Evolutionary conservation across 139 green algal species (phyloP).

Genomic region (Desmodesmus armatus): DNA sequence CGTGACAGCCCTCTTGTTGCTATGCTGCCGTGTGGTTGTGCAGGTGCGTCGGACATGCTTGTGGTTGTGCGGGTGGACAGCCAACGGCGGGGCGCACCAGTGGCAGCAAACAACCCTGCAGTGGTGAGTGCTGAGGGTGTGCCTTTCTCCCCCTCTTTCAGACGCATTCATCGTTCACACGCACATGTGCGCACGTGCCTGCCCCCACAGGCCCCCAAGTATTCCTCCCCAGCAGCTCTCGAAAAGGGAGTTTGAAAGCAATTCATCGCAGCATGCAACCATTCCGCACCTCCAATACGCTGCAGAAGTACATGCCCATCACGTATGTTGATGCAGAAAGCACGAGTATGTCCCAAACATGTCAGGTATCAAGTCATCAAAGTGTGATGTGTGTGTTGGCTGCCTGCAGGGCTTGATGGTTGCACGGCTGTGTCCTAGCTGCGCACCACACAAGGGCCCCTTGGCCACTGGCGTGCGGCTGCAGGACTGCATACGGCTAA

Average conservation of each 20-base stretch:
- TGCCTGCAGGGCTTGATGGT: too few relatives aligned
- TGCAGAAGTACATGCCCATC: background rate
- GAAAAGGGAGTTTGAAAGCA: too few relatives aligned
- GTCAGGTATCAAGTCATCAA: background rate
- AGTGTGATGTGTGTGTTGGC: background rate
- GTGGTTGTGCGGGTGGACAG: constrained; percentile 30
- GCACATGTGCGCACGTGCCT: background rate
- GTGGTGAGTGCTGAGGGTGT: background rate
- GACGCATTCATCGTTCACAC: background rate
- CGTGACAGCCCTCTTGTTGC: background rate
- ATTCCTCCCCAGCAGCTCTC: background rate
- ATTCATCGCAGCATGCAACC: too few relatives aligned
- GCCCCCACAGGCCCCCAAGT: background rate
- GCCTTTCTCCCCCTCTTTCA: background rate
- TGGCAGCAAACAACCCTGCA: constrained; percentile 17
- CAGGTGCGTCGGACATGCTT: constrained; percentile 32
- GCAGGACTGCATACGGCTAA: constrained; percentile 37
- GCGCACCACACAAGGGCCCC: background rate
- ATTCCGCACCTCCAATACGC: too few relatives aligned
- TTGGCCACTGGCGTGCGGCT: constrained; percentile 30
- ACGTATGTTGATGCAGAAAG: background rate
- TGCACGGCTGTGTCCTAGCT: background rate
- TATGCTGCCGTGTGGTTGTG: background rate
- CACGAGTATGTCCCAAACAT: background rate
- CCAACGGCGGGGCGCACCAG: constrained; percentile 34